phyloP scores from a whole-genome alignment of 2,329 filamentous ascomycete species.

The Graphiopsis chlorocephala region DNA sequence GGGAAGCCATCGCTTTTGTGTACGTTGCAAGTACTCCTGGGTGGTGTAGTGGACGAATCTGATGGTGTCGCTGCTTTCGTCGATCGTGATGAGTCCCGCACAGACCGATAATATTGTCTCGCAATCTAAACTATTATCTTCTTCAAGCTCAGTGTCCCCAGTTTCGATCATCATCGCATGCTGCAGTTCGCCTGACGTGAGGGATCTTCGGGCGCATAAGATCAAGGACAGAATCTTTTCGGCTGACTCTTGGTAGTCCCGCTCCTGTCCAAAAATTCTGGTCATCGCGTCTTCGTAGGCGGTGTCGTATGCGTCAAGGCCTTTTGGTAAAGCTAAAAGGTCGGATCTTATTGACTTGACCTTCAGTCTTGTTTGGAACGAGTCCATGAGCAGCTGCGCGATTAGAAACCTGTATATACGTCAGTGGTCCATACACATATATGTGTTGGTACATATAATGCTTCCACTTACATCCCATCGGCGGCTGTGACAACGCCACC shows the following conservation, averaged over 20 bases:
- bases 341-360: background rate
- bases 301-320: background rate
- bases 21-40: background rate
- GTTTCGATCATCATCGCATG: background rate
- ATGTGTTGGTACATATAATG: too few relatives aligned
- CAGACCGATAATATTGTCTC: background rate
- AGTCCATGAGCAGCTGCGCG: background rate
- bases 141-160: background rate
- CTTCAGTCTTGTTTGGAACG: background rate
- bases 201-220: background rate
- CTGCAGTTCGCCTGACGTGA: background rate
- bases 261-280: background rate
- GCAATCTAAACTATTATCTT: background rate
- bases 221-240: background rate
- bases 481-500: background rate
- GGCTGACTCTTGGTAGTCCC: background rate
- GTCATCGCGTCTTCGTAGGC: background rate
- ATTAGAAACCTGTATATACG: constrained; percentile 1
- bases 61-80: background rate
- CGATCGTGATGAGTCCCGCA: background rate
- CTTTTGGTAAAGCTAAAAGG: background rate
- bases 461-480: constrained; percentile 1
- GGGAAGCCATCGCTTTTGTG: background rate
- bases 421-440: too few relatives aligned
- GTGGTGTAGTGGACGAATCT: constrained; percentile 8